These are phyloP conservation scores for Mycena haematopus DNA, from an alignment of 768 basidiomycete species.

Conservation along the genomic window DNA sequence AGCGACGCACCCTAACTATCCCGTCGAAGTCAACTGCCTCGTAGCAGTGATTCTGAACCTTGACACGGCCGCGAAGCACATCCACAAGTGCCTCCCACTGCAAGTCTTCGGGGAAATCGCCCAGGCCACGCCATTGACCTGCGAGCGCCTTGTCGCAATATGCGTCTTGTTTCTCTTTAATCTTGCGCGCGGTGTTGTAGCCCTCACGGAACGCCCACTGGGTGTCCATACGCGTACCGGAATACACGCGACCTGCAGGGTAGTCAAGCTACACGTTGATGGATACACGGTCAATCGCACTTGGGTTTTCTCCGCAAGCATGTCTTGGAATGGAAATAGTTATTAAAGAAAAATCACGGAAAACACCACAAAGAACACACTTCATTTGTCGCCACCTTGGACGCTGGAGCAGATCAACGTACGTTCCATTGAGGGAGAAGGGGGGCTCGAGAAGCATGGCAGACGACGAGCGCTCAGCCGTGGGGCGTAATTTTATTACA, in stretches of 20 bases:
- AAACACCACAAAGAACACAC: conserved; percentile 38
- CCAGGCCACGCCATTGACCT: conserved; percentile 49
- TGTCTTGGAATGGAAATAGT: conserved; percentile 47
- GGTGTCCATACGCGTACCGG: conserved; percentile 63
- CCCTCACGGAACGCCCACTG: conserved; percentile 75
- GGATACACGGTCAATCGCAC: background rate
- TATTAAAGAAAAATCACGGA: conserved; percentile 1
- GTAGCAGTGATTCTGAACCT: conserved; percentile 58
- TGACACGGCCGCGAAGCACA: conserved; percentile 75
- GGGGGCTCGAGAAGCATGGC: conserved; percentile 83
- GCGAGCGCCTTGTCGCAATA: conserved; percentile 61
- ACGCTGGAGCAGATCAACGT: conserved; percentile 36
- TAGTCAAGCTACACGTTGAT: background rate
- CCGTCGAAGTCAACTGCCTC: conserved; percentile 68
- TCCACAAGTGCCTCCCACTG: conserved; percentile 78
- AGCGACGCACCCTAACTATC: conserved; percentile 60
- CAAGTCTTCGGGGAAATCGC: conserved; percentile 69
- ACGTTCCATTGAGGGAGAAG: conserved; percentile 51
- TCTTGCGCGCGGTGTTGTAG: conserved; percentile 69
- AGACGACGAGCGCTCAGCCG: conserved; percentile 66
- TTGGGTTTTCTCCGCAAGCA: conserved; percentile 53
- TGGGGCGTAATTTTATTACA: conserved; percentile 75
- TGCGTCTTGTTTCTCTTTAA: conserved; percentile 72
- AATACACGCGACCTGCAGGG: conserved; percentile 45
- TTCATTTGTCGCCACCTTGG: conserved; percentile 81